Percentiles rank a stretch among this genome's conserved stretches.
Evolutionary conservation across 345 rosid species (phyloP).

Genomic region (Bruguiera gymnorhiza): DNA sequence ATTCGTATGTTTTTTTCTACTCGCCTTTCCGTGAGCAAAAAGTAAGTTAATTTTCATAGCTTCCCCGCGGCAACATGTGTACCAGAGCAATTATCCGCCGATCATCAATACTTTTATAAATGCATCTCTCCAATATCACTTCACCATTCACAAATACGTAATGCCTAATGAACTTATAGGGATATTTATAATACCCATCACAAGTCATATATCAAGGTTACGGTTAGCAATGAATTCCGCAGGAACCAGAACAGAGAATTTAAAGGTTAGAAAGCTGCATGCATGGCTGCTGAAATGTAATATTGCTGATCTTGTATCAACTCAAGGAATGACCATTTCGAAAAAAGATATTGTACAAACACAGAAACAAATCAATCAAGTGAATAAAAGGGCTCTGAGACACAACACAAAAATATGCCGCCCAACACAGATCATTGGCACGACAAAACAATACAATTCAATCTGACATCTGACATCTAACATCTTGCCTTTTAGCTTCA

Average conservation of each 20-base stretch:
- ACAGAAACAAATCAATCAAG: neutral
- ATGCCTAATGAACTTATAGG: neutral
- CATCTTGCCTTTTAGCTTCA: conserved; percentile 1
- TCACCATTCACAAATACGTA: neutral
- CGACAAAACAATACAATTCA: neutral
- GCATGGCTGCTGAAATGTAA: too few relatives aligned
- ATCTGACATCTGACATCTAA: conserved; percentile 7
- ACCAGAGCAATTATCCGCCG: neutral
- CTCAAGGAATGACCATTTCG: neutral
- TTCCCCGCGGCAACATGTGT: neutral
- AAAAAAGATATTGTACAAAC: neutral
- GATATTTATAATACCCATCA: neutral
- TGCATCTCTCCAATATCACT: neutral
- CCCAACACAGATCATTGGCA: neutral
- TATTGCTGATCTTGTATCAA: neutral
- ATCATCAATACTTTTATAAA: neutral
- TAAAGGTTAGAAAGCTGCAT: too few relatives aligned
- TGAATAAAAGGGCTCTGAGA: neutral
- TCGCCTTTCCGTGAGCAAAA: neutral
- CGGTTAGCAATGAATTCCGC: neutral
- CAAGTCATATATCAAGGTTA: neutral
- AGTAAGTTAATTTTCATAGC: neutral
- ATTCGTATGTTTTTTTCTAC: neutral
- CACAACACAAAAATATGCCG: conserved; percentile 9
- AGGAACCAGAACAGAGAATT: neutral